These are phyloP conservation scores for Eutrema heterophyllum DNA, from an alignment of 345 rosid species.

Conservation along the genomic window DNA sequence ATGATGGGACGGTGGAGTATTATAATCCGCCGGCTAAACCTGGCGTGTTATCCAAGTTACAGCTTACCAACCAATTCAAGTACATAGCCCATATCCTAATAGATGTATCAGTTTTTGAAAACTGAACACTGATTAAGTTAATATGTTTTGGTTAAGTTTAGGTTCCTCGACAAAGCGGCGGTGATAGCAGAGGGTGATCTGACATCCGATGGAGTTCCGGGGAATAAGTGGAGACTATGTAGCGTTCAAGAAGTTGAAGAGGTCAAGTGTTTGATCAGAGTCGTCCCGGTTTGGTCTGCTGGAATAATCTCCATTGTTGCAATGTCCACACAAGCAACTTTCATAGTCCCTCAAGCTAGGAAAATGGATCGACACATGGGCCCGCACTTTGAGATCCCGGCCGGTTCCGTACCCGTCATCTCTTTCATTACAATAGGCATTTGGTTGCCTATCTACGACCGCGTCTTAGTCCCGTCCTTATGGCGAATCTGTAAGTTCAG, in stretches of 20 bases:
- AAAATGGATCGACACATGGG: slow-evolving; percentile 63
- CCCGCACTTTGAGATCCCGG: slow-evolving; percentile 48
- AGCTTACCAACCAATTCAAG: slow-evolving; percentile 63
- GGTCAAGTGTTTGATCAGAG: slow-evolving; percentile 50
- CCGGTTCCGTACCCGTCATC: slow-evolving; percentile 40
- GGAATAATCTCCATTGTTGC: slow-evolving; percentile 41
- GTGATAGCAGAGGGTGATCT: slow-evolving; percentile 45
- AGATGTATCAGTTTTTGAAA: no score
- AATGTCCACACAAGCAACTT: slow-evolving; percentile 43
- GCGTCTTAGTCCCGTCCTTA: slow-evolving; percentile 40
- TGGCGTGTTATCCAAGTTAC: slow-evolving; percentile 40
- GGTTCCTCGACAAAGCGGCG: slow-evolving; percentile 69
- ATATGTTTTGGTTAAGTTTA: not conserved
- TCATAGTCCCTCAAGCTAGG: slow-evolving; percentile 46
- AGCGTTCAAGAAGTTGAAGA: slow-evolving; percentile 71
- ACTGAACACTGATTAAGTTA: not conserved
- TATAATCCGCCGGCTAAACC: slow-evolving; percentile 55
- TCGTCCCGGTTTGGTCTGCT: slow-evolving; percentile 55
- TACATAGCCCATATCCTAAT: not conserved
- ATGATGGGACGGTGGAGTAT: slow-evolving; percentile 14
- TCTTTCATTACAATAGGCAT: slow-evolving; percentile 45
- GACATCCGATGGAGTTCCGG: slow-evolving; percentile 35
- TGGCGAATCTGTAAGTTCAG: slow-evolving; percentile 39
- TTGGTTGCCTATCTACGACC: slow-evolving; percentile 68
- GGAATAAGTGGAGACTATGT: slow-evolving; percentile 47